These are phyloP conservation scores for Papiliotrema flavescens DNA, from an alignment of 1,284 basidiomycete species.

Conservation along the genomic window DNA sequence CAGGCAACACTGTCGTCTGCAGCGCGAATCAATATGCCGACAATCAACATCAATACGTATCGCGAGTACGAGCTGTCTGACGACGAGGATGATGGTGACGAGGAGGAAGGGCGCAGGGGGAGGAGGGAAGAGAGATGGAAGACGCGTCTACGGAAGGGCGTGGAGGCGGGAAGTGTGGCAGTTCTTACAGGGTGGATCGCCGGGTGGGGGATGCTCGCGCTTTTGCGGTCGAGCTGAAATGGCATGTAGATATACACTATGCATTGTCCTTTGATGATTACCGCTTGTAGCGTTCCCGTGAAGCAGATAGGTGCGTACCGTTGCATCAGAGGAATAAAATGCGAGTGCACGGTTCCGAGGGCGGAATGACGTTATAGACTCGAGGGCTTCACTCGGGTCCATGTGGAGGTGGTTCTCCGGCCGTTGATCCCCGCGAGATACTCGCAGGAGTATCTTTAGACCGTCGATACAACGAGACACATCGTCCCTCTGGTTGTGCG, in stretches of 20 bases:
- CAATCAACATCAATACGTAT: conserved; percentile 7
- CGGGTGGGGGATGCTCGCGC: conserved; percentile 32
- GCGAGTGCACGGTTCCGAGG: too few species aligned
- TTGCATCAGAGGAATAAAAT: too few species aligned
- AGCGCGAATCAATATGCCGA: conserved; percentile 10
- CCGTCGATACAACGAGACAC: too few species aligned
- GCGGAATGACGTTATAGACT: too few species aligned
- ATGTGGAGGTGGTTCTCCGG: too few species aligned
- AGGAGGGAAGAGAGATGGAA: conserved; percentile 27
- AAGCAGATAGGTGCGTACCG: too few species aligned
- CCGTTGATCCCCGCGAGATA: too few species aligned
- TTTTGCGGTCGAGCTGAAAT: conserved; percentile 29
- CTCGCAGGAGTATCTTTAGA: too few species aligned
- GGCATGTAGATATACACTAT: neutral
- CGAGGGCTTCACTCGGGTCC: too few species aligned
- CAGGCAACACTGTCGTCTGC: conserved; percentile 3
- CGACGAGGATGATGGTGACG: conserved; percentile 27
- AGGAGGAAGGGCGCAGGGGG: conserved; percentile 6
- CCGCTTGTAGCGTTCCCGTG: too few species aligned
- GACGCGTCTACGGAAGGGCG: conserved; percentile 17
- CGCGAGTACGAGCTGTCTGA: conserved; percentile 27
- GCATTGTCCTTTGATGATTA: neutral
- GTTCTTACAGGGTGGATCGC: conserved; percentile 19
- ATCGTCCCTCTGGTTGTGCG: too few species aligned
- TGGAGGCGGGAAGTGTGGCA: conserved; percentile 23